These are phyloP conservation scores for Nicotiana benthamiana DNA, from an alignment of 257 asterid genomes.

Conservation along the genomic window DNA sequence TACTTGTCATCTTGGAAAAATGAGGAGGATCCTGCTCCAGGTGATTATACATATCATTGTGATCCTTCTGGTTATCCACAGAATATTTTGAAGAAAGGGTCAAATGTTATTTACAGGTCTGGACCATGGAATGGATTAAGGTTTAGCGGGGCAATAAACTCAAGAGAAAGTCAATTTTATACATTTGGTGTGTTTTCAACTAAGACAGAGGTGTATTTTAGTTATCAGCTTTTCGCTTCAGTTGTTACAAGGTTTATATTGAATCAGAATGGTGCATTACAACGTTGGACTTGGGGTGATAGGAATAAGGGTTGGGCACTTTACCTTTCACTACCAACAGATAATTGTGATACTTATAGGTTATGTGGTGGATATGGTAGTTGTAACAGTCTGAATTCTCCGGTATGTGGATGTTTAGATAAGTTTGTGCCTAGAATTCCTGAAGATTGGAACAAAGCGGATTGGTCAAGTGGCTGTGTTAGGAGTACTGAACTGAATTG, in stretches of 20 bases:
- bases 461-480: slow-evolving; percentile 22
- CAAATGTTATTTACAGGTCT: not conserved
- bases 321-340: slow-evolving; percentile 13
- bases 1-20: slow-evolving; percentile 32
- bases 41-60: slow-evolving; percentile 18
- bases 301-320: slow-evolving; percentile 20
- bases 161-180: slow-evolving; percentile 10
- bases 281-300: slow-evolving; percentile 27
- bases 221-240: not conserved
- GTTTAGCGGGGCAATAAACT: slow-evolving; percentile 17
- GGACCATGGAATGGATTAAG: slow-evolving; percentile 30
- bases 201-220: slow-evolving; percentile 18
- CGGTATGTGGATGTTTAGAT: slow-evolving; percentile 28
- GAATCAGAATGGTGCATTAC: slow-evolving; percentile 13
- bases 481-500: slow-evolving; percentile 9
- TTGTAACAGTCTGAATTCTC: slow-evolving; percentile 17
- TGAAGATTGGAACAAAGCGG: slow-evolving; percentile 15
- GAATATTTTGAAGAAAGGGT: slow-evolving; percentile 5
- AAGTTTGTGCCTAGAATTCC: slow-evolving; percentile 19
- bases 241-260: slow-evolving; percentile 17
- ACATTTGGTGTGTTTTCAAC: slow-evolving; percentile 9
- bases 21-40: slow-evolving; percentile 34
- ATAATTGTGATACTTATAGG: slow-evolving; percentile 28
- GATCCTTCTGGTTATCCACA: slow-evolving; percentile 22
- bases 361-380: slow-evolving; percentile 37